Evolutionary conservation across 2,329 filamentous ascomycete species (phyloP).

Genomic region (Paecilomyces formosus): DNA sequence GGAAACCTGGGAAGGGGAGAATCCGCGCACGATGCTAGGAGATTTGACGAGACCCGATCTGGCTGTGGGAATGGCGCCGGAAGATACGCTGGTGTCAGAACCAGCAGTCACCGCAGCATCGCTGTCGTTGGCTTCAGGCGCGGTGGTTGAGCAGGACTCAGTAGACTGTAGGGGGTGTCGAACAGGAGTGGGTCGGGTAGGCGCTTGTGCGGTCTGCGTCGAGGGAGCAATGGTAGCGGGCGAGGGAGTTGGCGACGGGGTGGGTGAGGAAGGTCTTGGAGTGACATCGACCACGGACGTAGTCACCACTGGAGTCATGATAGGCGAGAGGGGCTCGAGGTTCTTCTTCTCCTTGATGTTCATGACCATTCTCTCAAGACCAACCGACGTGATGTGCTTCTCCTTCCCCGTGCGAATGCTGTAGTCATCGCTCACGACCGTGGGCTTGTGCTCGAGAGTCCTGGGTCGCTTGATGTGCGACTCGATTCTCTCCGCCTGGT

Average conservation of each 20-base stretch:
- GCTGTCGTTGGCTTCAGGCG: conserved; percentile 36
- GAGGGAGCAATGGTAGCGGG: conserved; percentile 30
- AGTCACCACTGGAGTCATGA: conserved; percentile 33
- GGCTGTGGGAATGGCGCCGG: conserved; percentile 32
- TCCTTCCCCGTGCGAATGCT: conserved; percentile 67
- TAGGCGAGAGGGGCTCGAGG: conserved; percentile 50
- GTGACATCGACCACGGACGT: conserved; percentile 33
- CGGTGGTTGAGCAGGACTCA: conserved; percentile 55
- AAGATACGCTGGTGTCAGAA: conserved; percentile 58
- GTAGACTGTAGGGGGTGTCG: conserved; percentile 38
- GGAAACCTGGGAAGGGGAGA: conserved; percentile 68
- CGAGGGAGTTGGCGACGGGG: conserved; percentile 24
- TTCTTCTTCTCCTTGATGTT: conserved; percentile 80
- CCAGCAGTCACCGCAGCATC: conserved; percentile 37
- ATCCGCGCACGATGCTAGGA: conserved; percentile 74
- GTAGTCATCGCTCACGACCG: conserved; percentile 45
- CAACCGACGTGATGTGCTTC: conserved; percentile 85
- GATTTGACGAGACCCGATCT: conserved; percentile 46
- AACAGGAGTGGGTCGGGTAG: background rate
- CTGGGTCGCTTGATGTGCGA: conserved; percentile 53
- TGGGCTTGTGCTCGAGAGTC: conserved; percentile 58
- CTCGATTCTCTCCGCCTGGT: conserved; percentile 49
- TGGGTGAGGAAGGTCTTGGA: conserved; percentile 35
- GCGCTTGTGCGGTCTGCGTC: conserved; percentile 6
- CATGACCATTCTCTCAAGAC: conserved; percentile 88